Conservation (phyloP, 768 basidiomycete genomes). For the Nidularia pulvinata region DNA sequence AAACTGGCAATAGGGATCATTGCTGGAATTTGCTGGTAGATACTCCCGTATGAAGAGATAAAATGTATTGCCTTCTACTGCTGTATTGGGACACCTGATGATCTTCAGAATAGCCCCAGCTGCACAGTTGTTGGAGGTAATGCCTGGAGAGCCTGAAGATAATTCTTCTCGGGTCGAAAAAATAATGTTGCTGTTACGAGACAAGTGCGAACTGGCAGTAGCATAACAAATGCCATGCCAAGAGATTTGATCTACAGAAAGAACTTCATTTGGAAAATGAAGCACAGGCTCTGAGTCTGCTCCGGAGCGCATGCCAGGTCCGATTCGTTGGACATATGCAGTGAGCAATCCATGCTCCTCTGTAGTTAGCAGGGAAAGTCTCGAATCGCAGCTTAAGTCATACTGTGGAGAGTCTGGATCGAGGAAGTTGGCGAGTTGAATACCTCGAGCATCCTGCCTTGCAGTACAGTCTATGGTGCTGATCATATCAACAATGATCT, state of each 20-base stretch:
- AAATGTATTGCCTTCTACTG: not conserved
- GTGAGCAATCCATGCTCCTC: not conserved
- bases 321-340: not conserved
- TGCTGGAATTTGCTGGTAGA: not conserved
- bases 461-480: not conserved
- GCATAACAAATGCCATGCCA: not conserved
- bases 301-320: no score
- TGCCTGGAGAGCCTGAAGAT: not conserved
- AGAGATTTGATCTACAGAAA: not conserved
- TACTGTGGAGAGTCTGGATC: constrained; percentile 1
- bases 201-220: not conserved
- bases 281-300: not conserved
- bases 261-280: not conserved
- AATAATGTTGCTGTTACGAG: not conserved
- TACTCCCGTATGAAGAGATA: not conserved
- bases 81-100: no score
- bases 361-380: not conserved
- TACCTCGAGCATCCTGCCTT: constrained; percentile 6
- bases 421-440: constrained; percentile 3
- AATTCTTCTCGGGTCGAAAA: not conserved
- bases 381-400: not conserved
- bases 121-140: not conserved
- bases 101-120: not conserved
- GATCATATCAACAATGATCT: constrained; percentile 1
- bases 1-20: not conserved